Conservation (phyloP, 345 rosid genomes). For the Linum trigynum region DNA sequence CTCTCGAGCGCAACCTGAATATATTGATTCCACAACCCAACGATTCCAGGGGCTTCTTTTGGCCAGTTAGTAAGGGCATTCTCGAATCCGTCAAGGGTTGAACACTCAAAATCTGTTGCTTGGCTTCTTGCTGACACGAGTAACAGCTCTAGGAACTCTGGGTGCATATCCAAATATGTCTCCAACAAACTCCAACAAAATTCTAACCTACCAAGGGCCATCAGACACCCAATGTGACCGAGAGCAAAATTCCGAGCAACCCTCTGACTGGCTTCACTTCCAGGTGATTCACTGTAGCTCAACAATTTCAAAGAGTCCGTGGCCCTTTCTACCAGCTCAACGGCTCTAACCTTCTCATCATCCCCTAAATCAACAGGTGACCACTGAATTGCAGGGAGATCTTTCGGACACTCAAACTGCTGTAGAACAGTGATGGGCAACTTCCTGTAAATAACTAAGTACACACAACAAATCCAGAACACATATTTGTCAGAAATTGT, state of each 20-base stretch:
- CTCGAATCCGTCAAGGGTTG: constrained; percentile 45
- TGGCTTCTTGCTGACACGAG: constrained; percentile 51
- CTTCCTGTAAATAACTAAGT: constrained; percentile 95
- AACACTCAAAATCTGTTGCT: constrained; percentile 26
- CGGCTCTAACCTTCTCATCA: constrained; percentile 46
- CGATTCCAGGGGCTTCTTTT: constrained; percentile 49
- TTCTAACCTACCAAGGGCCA: constrained; percentile 42
- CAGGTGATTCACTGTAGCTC: constrained; percentile 19
- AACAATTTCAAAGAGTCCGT: constrained; percentile 28
- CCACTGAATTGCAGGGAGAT: constrained; percentile 63
- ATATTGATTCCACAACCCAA: constrained; percentile 90
- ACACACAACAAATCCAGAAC: constrained; percentile 98
- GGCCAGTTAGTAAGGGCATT: constrained; percentile 60
- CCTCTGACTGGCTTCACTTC: constrained; percentile 23
- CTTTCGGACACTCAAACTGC: constrained; percentile 68
- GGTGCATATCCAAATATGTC: constrained; percentile 43
- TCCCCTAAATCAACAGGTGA: constrained; percentile 43
- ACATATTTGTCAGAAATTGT: constrained; percentile 84
- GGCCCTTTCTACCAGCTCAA: constrained; percentile 43
- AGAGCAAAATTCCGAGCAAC: constrained; percentile 47
- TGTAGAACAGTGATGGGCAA: constrained; percentile 67
- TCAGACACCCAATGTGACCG: constrained; percentile 49
- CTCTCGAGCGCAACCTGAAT: constrained; percentile 53
- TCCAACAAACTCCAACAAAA: constrained; percentile 39
- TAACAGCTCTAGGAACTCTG: constrained; percentile 60